Conservation (phyloP, 2,329 filamentous ascomycete genomes). For the Diplodia corticola region DNA sequence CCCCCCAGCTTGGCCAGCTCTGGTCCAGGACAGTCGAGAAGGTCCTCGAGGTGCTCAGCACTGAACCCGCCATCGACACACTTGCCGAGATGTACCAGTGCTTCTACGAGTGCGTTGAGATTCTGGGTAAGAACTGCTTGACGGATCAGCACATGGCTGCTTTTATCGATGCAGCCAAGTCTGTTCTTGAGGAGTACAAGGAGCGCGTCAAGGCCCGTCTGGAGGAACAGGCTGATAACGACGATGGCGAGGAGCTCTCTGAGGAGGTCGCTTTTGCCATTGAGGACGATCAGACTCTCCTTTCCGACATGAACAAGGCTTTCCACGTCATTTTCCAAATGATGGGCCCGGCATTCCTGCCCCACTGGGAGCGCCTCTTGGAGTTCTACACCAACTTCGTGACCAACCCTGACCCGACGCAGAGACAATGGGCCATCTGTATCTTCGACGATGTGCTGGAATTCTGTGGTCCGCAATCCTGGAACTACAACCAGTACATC, state of each 20-base stretch:
- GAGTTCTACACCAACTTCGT: conserved; percentile 85
- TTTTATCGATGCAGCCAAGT: conserved; percentile 84
- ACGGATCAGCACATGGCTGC: conserved; percentile 75
- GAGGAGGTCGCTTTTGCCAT: conserved; percentile 88
- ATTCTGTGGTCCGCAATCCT: conserved; percentile 88
- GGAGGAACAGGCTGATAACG: conserved; percentile 81
- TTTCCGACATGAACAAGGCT: conserved; percentile 99
- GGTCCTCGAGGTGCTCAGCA: conserved; percentile 86
- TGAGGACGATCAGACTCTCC: conserved; percentile 92
- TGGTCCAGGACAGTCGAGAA: conserved; percentile 88
- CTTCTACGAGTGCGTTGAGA: conserved; percentile 97
- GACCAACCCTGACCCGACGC: conserved; percentile 77
- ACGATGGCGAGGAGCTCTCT: conserved; percentile 86
- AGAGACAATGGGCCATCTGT: conserved; percentile 97
- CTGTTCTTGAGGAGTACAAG: conserved; percentile 90
- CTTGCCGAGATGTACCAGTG: conserved; percentile 99
- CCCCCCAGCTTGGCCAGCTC: conserved; percentile 74
- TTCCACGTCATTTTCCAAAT: conserved; percentile 99
- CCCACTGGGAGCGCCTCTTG: conserved; percentile 83
- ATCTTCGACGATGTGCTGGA: conserved; percentile 98
- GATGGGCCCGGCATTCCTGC: conserved; percentile 80
- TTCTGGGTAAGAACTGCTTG: conserved; percentile 82
- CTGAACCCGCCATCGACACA: conserved; percentile 93
- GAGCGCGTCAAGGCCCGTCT: conserved; percentile 76
- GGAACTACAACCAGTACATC: conserved; percentile 82